Base-by-base conservation (phyloP, 139 green algal species). In the Astrephomene gubernaculifera region DNA sequence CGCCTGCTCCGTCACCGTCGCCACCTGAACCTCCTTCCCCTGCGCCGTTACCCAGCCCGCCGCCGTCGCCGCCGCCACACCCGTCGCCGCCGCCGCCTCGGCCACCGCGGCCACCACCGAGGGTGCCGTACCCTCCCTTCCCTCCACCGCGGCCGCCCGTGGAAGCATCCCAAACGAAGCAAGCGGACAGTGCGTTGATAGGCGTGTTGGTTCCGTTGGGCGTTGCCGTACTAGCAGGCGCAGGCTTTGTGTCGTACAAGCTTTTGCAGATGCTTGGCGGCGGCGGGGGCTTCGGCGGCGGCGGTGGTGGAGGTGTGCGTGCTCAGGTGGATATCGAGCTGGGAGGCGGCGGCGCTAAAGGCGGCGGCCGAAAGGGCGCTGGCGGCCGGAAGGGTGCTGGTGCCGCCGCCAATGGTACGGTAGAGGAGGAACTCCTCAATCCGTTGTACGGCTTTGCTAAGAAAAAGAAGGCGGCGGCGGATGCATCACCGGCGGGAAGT, bases 121-220 rank as follows among this genome's bases (percentile, higher is more conserved):
- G 1, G 4, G 53, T 24, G 2, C 73, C 73, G 25, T 81, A 53
- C 49, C 73, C 73, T 25, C 73, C 73, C 35, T 53, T 70, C 0
- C 73, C 73, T 10, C 73, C 73, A 36, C 73, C 73, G 27, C 53
- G 52, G 35, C 73, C 73, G 21, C 73, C 73, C 52, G 69, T 81
- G 4, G 52, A 41, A 52, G 73, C 53, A 1, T 21, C 52, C 22
- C 68, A 53, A 27, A 82, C 74, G 25, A 71, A 71, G 38, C 36
- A n/a, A 29, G 71, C 74, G 8, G 74, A 82, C 54, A 33, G 38
- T 27, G 74, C 74, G 17, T 25, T 82, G 29, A 82, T 82, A 31
- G 74, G 74, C 12, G 74, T 82, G 8, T 71, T 82, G 74, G 74
- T 82, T 27, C 74, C 74, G 0, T 27, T 82, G 54, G 74, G 74